Percentiles rank a stretch among this genome's conserved stretches.
Evolutionary conservation across 345 rosid species (phyloP).

Genomic region (Iberis pinnata): DNA sequence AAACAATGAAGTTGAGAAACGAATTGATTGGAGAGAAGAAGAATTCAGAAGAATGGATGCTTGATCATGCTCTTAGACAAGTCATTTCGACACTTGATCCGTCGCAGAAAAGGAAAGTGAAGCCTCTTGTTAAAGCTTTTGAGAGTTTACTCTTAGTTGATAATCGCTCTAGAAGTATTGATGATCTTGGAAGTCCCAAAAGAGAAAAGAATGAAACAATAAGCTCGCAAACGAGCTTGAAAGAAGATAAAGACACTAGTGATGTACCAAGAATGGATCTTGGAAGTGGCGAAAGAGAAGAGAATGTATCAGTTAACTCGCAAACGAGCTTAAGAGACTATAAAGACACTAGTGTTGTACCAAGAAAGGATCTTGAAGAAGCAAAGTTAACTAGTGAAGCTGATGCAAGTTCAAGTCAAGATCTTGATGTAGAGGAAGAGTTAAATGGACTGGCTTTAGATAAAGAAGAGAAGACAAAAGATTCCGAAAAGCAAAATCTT

Average conservation of each 20-base stretch:
- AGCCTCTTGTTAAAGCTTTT: slow-evolving; percentile 80
- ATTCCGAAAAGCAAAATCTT: slow-evolving; percentile 40
- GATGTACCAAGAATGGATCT: slow-evolving; percentile 22
- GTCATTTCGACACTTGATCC: slow-evolving; percentile 66
- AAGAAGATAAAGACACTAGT: background rate
- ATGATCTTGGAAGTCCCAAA: slow-evolving; percentile 10
- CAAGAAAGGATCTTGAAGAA: slow-evolving; percentile 27
- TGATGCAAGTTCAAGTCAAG: slow-evolving; percentile 15
- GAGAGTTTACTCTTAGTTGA: slow-evolving; percentile 48
- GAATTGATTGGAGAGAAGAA: slow-evolving; percentile 55
- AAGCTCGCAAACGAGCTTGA: background rate
- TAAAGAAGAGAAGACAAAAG: slow-evolving; percentile 18
- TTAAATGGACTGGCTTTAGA: background rate
- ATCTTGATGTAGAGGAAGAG: background rate
- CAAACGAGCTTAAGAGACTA: background rate
- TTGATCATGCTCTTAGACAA: slow-evolving; percentile 76
- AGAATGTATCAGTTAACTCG: background rate
- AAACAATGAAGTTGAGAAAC: slow-evolving; percentile 54
- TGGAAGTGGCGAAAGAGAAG: slow-evolving; percentile 11
- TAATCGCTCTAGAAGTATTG: slow-evolving; percentile 17
- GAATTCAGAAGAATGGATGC: slow-evolving; percentile 89
- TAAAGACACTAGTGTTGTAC: background rate
- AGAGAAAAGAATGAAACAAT: slow-evolving; percentile 12
- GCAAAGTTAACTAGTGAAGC: slow-evolving; percentile 16
- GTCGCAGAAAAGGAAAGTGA: slow-evolving; percentile 68